Base-by-base conservation (phyloP, 164 flowering plant genomes). In the Cinnamomum micranthum region DNA sequence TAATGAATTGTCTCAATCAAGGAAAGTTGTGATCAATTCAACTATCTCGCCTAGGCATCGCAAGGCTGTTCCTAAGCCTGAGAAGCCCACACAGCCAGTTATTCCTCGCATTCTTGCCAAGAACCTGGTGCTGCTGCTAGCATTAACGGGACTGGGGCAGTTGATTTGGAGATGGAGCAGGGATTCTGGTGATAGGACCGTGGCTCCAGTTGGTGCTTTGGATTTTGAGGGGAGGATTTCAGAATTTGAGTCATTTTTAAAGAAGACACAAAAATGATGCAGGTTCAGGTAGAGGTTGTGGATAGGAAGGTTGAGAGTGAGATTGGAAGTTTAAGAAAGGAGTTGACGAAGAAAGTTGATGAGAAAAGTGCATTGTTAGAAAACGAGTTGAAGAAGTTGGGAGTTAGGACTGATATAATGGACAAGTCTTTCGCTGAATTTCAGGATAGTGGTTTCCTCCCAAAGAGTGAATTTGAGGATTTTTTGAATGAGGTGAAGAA, bases 211-310 rank as follows among this genome's bases (percentile, higher is more conserved):
- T 50, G 87, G 77, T 23, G 47, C 47, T 41, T 41, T 41, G 47
- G 91, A 91, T 28, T 82, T 87, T 55, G 97, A 93, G 71, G 84
- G 87, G 35, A 76, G 89, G 62, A 77, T 92, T 47, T 80, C 88
- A 0, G 89, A 86, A 65, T 78, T 92, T 17, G 97, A 93, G 82
- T 41, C 67, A 17, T 80, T 87, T 12, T 31, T 88, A 77, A 89
- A 87, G 85, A 88, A 76, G 41, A 81, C 91, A 0, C 85, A 6
- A 87, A 85, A 72, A 86, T 87, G 89, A 82, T 90, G 76, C 94
- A 91, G 82, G 87, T 87, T 25, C 97, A 90, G 74, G 85, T 91
- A n/a, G 92, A 88, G 41, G 86, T 83, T 4, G 67, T 82, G 20
- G 88, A 86, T 69, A 72, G 69, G 69, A 86, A 84, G 73, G 24